Conservation (phyloP, 257 asterid genomes). For the Petrea volubilis region DNA sequence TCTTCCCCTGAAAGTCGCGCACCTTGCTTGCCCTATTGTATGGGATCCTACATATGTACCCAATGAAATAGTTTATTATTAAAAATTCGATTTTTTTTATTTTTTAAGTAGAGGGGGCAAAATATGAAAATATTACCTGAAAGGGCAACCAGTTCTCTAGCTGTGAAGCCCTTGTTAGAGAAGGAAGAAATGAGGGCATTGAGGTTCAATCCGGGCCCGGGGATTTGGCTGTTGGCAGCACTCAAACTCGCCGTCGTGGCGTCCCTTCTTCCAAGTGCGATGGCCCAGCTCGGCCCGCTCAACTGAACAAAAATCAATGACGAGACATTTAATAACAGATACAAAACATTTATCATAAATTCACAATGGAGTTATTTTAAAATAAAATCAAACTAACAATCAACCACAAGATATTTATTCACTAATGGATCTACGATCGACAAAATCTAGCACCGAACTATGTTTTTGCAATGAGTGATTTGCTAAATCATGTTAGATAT, state of each 20-base stretch:
- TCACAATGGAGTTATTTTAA: too few species aligned
- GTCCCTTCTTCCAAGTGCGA: slow-evolving; percentile 68
- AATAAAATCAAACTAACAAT: too few species aligned
- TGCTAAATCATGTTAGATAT: too few species aligned
- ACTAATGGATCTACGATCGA: too few species aligned
- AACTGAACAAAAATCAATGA: slow-evolving; percentile 29
- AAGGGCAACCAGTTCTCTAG: slow-evolving; percentile 69
- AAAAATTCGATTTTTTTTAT: background rate
- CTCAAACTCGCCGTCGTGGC: slow-evolving; percentile 54
- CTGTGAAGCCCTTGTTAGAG: slow-evolving; percentile 62
- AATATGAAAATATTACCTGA: slow-evolving; percentile 42
- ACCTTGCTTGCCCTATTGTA: slow-evolving; percentile 73
- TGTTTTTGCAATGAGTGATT: too few species aligned
- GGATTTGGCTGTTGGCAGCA: slow-evolving; percentile 54
- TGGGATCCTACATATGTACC: slow-evolving; percentile 41
- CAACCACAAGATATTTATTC: too few species aligned
- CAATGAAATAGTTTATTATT: background rate
- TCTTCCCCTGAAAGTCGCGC: slow-evolving; percentile 46
- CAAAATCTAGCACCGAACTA: too few species aligned
- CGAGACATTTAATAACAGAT: background rate
- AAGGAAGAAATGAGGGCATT: slow-evolving; percentile 53
- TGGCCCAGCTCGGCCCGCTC: slow-evolving; percentile 67
- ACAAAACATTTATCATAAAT: too few species aligned
- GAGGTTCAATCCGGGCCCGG: slow-evolving; percentile 46
- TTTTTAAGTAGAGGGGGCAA: background rate